These are phyloP conservation scores for Cinnamomum micranthum DNA, from an alignment of 164 flowering plant species.

Conservation along the genomic window DNA sequence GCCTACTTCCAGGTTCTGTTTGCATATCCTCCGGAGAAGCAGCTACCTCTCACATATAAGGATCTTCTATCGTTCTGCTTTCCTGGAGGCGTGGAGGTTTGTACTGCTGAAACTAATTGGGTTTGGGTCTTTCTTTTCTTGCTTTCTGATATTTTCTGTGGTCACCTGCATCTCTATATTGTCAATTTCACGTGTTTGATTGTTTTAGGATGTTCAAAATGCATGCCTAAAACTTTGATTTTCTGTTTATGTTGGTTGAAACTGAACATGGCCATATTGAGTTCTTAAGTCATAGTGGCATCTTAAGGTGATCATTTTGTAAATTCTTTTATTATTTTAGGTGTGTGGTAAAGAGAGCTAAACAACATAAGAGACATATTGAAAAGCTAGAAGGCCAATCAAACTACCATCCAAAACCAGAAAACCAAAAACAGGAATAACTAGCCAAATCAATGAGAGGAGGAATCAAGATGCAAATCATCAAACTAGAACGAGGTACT, in stretches of 20 bases:
- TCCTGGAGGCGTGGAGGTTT: slow-evolving; percentile 95
- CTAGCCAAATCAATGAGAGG: too few species aligned
- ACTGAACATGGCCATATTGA: background rate
- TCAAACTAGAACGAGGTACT: too few species aligned
- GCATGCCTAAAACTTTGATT: background rate
- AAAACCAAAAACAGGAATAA: too few species aligned
- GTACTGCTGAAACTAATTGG: background rate
- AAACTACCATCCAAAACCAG: too few species aligned
- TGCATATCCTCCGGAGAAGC: slow-evolving; percentile 92
- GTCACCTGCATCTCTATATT: background rate
- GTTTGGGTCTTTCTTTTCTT: slow-evolving; percentile 1
- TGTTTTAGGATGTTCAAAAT: background rate
- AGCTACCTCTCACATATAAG: slow-evolving; percentile 83
- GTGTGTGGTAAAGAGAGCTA: too few species aligned
- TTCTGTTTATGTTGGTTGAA: background rate
- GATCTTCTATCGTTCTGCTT: slow-evolving; percentile 98
- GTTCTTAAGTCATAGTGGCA: background rate
- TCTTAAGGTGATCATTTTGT: background rate
- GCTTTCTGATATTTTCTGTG: background rate
- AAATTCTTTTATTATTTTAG: too few species aligned
- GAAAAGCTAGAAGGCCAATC: too few species aligned
- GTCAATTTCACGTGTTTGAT: background rate
- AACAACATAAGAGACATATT: too few species aligned
- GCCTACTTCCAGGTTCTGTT: slow-evolving; percentile 73
- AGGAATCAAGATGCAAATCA: too few species aligned